Base-by-base conservation (phyloP, 257 asterid genomes). In the Jaltomata sinuosa region DNA sequence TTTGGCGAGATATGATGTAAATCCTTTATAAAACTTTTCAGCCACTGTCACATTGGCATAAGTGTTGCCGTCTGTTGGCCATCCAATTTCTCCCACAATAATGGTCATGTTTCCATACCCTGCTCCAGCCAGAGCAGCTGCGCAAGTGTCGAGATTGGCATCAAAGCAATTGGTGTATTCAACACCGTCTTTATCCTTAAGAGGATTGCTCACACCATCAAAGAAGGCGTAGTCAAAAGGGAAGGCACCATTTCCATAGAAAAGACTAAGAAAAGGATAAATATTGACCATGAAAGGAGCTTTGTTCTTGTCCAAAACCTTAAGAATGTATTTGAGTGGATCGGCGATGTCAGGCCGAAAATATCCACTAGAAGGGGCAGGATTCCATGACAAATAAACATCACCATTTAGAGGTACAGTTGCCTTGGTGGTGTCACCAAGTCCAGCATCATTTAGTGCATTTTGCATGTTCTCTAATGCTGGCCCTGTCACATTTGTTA, bases 31-130 rank as follows among this genome's bases (percentile, higher is more conserved):
- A 84, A 89, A 89, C 77, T 85, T 80, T 18, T 57, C 27, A 1
- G 92, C 90, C 9, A 49, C 6, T 1, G 83, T n/a, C 1, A 36
- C 61, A 40, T 86, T 87, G 1, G 90, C 92, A 11, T 40, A 15
- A 1, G 3, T 2, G 34, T 55, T 68, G 1, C 90, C 92, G 32
- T 89, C 92, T 1, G 92, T 87, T 3, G 92, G 92, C 92, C 92
- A 89, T 2, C 92, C 92, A 11, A 87, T 84, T 79, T 87, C 90
- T 29, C 92, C 92, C 11, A 89, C 82, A 8, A 83, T 42, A 34
- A 89, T 59, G 19, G 89, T 31, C 84, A 86, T 49, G 67, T 86
- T 55, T 16, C 81, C 53, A 25, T 49, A 80, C 3, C 89, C 87
- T 16, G 42, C 77, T 3, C 61, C 64, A n/a, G 80, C 85, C 50